phyloP scores from a whole-genome alignment of 164 flowering plant genomes.

The Stephania japonica region DNA sequence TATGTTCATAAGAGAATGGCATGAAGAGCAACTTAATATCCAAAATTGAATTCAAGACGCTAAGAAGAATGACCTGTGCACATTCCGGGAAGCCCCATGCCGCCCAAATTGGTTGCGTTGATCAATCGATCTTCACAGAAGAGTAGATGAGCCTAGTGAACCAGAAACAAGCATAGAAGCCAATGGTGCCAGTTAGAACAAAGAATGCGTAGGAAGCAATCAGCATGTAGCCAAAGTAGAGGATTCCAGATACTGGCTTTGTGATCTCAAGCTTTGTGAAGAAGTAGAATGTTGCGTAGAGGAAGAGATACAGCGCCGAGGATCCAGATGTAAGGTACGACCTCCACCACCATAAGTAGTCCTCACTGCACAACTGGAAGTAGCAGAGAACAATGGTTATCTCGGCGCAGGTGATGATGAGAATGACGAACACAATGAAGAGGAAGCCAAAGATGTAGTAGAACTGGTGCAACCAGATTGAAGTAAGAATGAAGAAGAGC shows the following conservation, averaged over 20 bases:
- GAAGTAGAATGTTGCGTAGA: constrained; percentile 56
- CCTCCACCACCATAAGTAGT: constrained; percentile 65
- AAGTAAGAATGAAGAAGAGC: constrained; percentile 60
- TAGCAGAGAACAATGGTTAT: constrained; percentile 55
- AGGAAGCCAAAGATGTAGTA: constrained; percentile 66
- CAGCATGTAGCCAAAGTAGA: constrained; percentile 63
- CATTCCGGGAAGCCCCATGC: neutral
- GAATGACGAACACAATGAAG: constrained; percentile 49
- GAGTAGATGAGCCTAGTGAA: constrained; percentile 63
- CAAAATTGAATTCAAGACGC: neutral
- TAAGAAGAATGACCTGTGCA: neutral
- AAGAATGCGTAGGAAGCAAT: constrained; percentile 58
- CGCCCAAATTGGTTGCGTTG: neutral
- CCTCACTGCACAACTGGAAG: constrained; percentile 61
- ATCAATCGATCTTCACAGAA: constrained; percentile 51
- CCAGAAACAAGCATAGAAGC: constrained; percentile 57
- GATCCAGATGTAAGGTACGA: constrained; percentile 56
- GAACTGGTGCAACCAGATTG: constrained; percentile 60
- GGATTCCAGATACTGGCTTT: constrained; percentile 45
- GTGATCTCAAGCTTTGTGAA: constrained; percentile 62
- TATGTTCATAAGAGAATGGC: neutral
- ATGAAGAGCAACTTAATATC: neutral
- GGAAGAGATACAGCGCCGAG: constrained; percentile 56
- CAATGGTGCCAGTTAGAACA: constrained; percentile 55
- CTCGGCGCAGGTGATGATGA: constrained; percentile 52